A percentile compares a stretch with the other conserved stretches of the same genome.
These are phyloP conservation scores for Penicillium parvum DNA, from an alignment of 495 filamentous ascomycete genomes.

Conservation along the genomic window DNA sequence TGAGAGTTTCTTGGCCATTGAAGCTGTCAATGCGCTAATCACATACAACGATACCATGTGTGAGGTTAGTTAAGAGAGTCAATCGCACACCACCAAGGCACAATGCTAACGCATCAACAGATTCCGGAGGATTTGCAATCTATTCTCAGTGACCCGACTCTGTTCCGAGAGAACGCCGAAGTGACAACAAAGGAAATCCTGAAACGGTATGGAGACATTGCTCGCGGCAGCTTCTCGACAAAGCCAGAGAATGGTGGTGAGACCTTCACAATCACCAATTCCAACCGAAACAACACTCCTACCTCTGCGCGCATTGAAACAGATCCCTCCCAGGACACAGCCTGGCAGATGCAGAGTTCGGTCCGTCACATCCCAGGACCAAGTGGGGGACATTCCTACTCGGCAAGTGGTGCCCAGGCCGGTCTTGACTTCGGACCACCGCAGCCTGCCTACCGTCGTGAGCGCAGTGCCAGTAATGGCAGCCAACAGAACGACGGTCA, in stretches of 20 bases:
- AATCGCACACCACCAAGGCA: not conserved
- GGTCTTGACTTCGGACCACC: constrained; percentile 30
- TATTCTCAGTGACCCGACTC: constrained; percentile 73
- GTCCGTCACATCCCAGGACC: constrained; percentile 73
- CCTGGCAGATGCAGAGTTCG: constrained; percentile 77
- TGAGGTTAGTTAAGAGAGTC: constrained; percentile 60
- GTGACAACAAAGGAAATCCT: constrained; percentile 97
- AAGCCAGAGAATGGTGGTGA: constrained; percentile 57
- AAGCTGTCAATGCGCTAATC: constrained; percentile 84
- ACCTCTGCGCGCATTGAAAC: constrained; percentile 65
- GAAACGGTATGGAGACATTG: constrained; percentile 77
- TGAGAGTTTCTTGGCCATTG: constrained; percentile 85
- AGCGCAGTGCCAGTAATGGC: constrained; percentile 40
- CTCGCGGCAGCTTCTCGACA: constrained; percentile 51
- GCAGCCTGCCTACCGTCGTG: constrained; percentile 28
- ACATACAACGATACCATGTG: constrained; percentile 94
- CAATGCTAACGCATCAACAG: constrained; percentile 37
- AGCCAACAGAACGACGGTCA: constrained; percentile 34
- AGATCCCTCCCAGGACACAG: constrained; percentile 64
- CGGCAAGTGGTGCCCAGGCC: constrained; percentile 26
- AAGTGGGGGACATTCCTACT: constrained; percentile 35
- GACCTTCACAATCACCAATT: constrained; percentile 42
- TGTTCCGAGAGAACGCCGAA: constrained; percentile 77
- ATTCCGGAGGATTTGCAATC: constrained; percentile 88
- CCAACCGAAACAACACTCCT: constrained; percentile 35